Conservation (phyloP, 2,329 filamentous ascomycete genomes). For the Cytospora piceicola region DNA sequence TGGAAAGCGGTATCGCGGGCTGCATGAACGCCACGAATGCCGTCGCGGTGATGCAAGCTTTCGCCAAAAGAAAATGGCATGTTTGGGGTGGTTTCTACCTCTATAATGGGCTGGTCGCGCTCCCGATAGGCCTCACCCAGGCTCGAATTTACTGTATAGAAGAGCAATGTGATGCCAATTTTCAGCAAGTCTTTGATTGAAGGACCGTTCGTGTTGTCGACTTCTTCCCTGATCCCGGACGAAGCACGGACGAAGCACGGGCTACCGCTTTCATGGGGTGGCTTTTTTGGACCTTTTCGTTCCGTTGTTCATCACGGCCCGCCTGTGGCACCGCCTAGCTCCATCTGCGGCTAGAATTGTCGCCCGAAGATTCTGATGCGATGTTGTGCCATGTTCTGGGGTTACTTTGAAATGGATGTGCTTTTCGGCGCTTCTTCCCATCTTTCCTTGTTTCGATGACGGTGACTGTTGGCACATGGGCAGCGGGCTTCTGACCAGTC, state of each 20-base stretch:
- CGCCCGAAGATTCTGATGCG: neutral
- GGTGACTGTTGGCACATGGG: neutral
- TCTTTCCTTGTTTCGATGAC: neutral
- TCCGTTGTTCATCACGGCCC: conserved; percentile 7
- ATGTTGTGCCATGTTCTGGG: neutral
- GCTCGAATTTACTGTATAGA: conserved; percentile 4
- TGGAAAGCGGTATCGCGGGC: conserved; percentile 7
- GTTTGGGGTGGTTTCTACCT: neutral
- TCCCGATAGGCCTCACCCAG: conserved; percentile 1
- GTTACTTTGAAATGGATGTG: neutral
- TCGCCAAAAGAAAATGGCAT: conserved; percentile 11
- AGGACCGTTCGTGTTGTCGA: conserved; percentile 3
- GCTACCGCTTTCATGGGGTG: conserved; percentile 3
- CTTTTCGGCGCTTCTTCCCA: neutral
- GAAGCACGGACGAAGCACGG: neutral
- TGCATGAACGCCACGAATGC: conserved; percentile 9
- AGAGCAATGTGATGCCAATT: neutral
- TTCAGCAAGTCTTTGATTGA: conserved; percentile 2
- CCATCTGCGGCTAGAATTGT: neutral
- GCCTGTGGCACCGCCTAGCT: conserved; percentile 8
- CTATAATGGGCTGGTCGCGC: neutral
- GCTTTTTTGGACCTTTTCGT: neutral
- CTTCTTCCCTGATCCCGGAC: neutral
- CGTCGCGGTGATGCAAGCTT: conserved; percentile 2
- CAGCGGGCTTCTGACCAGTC: neutral